Conservation (phyloP, 495 filamentous ascomycete genomes). For the Aspergillus avenaceus region DNA sequence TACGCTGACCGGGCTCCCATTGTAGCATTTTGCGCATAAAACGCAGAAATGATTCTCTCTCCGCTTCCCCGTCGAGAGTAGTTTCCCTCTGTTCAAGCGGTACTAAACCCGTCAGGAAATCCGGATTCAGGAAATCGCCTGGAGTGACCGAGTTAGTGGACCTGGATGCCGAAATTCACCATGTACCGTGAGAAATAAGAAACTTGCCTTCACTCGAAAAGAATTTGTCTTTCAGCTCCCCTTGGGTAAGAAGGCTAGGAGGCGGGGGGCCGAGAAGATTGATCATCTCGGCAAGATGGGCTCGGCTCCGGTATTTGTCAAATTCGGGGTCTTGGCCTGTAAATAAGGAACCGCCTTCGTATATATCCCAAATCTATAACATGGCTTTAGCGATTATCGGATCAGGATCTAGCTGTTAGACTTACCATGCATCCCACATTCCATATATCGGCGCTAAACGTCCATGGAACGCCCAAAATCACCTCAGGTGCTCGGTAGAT, state of each 20-base stretch:
- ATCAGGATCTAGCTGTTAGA: no score
- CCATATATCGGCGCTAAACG: slow-evolving; percentile 41
- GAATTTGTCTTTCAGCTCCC: slow-evolving; percentile 16
- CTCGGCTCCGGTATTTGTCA: slow-evolving; percentile 29
- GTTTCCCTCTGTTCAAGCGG: slow-evolving; percentile 31
- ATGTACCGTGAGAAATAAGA: neutral
- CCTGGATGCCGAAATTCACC: neutral
- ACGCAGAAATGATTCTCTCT: no score
- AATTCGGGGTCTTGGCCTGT: slow-evolving; percentile 20
- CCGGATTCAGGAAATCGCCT: slow-evolving; percentile 11
- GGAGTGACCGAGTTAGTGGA: neutral
- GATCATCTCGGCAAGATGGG: slow-evolving; percentile 40
- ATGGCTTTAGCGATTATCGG: neutral
- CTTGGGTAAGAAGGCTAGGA: slow-evolving; percentile 24
- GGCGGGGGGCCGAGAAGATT: slow-evolving; percentile 42
- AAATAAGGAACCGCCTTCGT: slow-evolving; percentile 24
- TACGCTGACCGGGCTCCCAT: slow-evolving; percentile 19
- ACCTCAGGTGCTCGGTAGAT: slow-evolving; percentile 43
- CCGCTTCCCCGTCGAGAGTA: slow-evolving; percentile 13
- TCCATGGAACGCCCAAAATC: slow-evolving; percentile 35
- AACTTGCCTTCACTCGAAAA: slow-evolving; percentile 14
- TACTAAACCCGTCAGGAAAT: slow-evolving; percentile 12
- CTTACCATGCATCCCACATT: slow-evolving; percentile 42
- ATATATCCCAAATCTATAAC: slow-evolving; percentile 28
- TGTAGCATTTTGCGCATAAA: slow-evolving; percentile 33